Percentiles rank a stretch among this genome's conserved stretches.
Conservation (phyloP, 495 filamentous ascomycete genomes). For the Choiromyces venosus region DNA sequence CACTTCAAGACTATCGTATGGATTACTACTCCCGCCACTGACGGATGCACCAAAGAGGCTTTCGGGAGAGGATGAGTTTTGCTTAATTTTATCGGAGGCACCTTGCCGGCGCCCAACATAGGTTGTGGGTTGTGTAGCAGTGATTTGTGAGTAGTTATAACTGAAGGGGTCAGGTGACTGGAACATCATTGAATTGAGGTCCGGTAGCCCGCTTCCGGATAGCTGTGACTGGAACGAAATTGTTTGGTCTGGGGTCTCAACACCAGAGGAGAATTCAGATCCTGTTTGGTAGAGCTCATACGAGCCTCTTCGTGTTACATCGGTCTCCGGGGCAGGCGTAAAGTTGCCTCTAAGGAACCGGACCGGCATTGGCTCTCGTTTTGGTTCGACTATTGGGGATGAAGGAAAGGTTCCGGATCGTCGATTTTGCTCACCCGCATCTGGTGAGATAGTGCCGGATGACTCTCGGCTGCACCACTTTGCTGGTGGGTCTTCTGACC, state of each 20-base stretch:
- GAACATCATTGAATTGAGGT: conserved; percentile 87
- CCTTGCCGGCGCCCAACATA: conserved; percentile 18
- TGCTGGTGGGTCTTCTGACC: conserved; percentile 45
- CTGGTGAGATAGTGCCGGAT: conserved; percentile 39
- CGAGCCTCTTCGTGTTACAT: conserved; percentile 32
- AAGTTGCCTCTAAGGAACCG: conserved; percentile 28
- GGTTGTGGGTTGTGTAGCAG: not conserved
- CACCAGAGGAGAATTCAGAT: conserved; percentile 40
- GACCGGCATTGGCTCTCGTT: conserved; percentile 37
- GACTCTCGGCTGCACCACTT: conserved; percentile 41
- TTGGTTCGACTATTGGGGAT: conserved; percentile 16
- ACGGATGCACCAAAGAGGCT: conserved; percentile 37
- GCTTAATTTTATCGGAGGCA: not conserved
- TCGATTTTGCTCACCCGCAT: conserved; percentile 40
- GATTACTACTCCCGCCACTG: conserved; percentile 18
- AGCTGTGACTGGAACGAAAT: conserved; percentile 43
- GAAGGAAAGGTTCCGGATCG: conserved; percentile 36
- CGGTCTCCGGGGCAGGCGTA: conserved; percentile 12
- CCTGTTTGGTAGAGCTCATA: conserved; percentile 39
- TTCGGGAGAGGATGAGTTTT: conserved; percentile 25
- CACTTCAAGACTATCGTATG: conserved; percentile 51
- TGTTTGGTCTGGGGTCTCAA: conserved; percentile 42
- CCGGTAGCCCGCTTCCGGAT: conserved; percentile 51
- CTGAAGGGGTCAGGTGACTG: conserved; percentile 83
- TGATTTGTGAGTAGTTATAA: conserved; percentile 48